Percentiles rank a stretch among this genome's conserved stretches.
phyloP scores from a whole-genome alignment of 805 yeast genomes.

The Dipodascopsis tothii region DNA sequence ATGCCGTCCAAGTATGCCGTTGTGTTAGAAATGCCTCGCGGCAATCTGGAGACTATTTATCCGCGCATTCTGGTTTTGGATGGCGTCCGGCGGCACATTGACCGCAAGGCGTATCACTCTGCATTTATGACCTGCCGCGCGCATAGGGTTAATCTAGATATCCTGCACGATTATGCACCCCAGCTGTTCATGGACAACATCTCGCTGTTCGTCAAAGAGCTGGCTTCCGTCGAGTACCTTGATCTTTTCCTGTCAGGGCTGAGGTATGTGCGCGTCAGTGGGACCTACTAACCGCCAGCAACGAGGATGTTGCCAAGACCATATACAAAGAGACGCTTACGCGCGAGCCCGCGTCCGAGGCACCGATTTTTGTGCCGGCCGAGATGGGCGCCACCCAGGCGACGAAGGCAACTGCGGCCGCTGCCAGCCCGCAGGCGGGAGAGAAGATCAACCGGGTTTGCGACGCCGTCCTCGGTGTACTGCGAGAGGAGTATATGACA shows the following conservation, averaged over 20 bases:
- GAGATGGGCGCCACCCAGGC: not conserved
- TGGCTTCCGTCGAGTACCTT: slow-evolving; percentile 64
- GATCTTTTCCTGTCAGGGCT: slow-evolving; percentile 83
- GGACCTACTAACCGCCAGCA: slow-evolving; percentile 34
- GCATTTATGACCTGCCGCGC: slow-evolving; percentile 83
- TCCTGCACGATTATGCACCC: slow-evolving; percentile 82
- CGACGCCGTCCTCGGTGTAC: slow-evolving; percentile 53
- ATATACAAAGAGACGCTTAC: slow-evolving; percentile 68
- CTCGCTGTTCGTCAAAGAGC: slow-evolving; percentile 59
- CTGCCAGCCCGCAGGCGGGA: slow-evolving; percentile 7
- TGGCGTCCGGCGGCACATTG: slow-evolving; percentile 67
- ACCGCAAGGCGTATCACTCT: slow-evolving; percentile 47
- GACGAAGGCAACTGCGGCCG: slow-evolving; percentile 2
- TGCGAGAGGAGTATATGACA: slow-evolving; percentile 42
- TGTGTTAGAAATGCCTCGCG: slow-evolving; percentile 88
- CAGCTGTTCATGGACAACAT: slow-evolving; percentile 55
- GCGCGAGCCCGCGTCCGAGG: slow-evolving; percentile 23
- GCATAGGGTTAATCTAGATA: slow-evolving; percentile 85
- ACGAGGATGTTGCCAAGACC: slow-evolving; percentile 75
- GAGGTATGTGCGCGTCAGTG: slow-evolving; percentile 4
- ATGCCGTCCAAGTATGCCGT: slow-evolving; percentile 80
- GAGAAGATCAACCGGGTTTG: slow-evolving; percentile 68
- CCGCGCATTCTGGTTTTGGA: slow-evolving; percentile 88
- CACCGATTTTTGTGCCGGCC: not conserved
- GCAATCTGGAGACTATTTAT: slow-evolving; percentile 86